Evolutionary conservation across 768 basidiomycete species (phyloP).

Genomic region (Strobilomyces dryophilus): DNA sequence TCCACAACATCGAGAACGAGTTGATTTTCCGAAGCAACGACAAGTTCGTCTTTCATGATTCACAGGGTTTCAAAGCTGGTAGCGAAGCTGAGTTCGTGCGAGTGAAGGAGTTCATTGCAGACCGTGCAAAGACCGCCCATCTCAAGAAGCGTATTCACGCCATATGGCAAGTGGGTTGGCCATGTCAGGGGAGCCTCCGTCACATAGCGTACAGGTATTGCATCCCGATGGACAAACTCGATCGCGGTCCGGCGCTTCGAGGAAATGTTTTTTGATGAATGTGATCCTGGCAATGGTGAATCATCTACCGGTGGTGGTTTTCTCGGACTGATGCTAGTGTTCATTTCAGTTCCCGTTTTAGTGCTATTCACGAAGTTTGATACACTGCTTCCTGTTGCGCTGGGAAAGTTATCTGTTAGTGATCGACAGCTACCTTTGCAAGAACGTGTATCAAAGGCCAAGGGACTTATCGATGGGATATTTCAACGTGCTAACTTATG

Average conservation of each 20-base stretch:
- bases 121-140: neutral
- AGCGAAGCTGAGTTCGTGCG: neutral
- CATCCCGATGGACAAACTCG: slow-evolving; percentile 6
- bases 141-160: slow-evolving; percentile 7
- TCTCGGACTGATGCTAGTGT: neutral
- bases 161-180: neutral
- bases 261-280: slow-evolving; percentile 2
- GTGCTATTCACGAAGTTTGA: slow-evolving; percentile 11
- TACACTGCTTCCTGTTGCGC: neutral
- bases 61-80: neutral
- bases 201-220: neutral
- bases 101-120: slow-evolving; percentile 3
- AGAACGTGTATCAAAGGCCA: neutral
- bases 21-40: slow-evolving; percentile 3
- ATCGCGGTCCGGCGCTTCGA: slow-evolving; percentile 1
- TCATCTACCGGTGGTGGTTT: rapidly evolving
- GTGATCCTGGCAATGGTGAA: neutral
- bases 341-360: neutral
- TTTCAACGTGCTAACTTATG: neutral
- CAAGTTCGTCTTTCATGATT: slow-evolving; percentile 1
- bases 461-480: neutral
- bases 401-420: neutral
- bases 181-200: neutral
- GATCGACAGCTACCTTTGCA: neutral
- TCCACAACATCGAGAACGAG: slow-evolving; percentile 1